These are phyloP conservation scores for Leucaena leucocephala DNA, from an alignment of 306 rosid genomes.

Conservation along the genomic window DNA sequence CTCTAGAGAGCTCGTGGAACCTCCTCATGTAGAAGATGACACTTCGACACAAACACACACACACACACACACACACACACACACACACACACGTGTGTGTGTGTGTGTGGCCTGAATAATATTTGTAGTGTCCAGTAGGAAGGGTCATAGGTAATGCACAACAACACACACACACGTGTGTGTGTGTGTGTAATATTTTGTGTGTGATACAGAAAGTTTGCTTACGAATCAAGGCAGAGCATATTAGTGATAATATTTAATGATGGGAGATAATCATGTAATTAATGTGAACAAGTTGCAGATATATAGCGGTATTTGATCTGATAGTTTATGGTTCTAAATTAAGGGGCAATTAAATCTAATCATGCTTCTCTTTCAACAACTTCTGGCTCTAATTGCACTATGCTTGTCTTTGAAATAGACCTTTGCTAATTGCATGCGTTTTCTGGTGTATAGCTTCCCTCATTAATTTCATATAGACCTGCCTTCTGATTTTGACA, in stretches of 20 bases:
- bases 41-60: no score
- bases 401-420: background rate
- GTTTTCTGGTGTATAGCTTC: background rate
- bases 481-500: background rate
- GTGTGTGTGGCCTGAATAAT: background rate
- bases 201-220: background rate
- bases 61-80: no score
- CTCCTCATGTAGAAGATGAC: no score
- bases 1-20: no score
- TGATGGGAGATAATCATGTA: background rate
- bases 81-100: no score
- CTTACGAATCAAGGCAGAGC: background rate
- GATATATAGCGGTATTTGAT: background rate
- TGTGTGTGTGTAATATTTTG: background rate
- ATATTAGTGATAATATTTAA: background rate
- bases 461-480: constrained; percentile 1
- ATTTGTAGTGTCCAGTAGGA: background rate
- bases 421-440: background rate
- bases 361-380: background rate
- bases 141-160: background rate
- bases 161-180: no score
- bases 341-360: background rate
- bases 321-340: background rate
- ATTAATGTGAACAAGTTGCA: background rate
- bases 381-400: constrained; percentile 2